Conservation (phyloP, 805 yeast genomes). For the Saccharomycopsis oosterbeekiorum region DNA sequence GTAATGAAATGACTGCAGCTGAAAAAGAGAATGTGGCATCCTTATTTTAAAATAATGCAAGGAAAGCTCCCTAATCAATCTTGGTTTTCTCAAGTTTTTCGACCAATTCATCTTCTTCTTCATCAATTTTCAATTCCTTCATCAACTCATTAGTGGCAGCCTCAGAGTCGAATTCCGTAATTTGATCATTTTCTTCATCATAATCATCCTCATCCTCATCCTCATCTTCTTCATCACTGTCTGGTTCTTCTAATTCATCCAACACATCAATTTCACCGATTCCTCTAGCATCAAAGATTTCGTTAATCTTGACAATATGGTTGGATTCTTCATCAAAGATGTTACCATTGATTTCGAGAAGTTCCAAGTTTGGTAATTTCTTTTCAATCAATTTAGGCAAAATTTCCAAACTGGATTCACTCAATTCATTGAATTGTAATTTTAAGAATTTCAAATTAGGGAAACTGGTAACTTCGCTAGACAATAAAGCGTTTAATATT, state of each 20-base stretch:
- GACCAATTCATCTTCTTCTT: slow-evolving; percentile 41
- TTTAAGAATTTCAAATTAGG: slow-evolving; percentile 45
- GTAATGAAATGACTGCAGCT: too few species aligned
- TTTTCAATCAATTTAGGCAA: slow-evolving; percentile 44
- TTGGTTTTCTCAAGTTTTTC: slow-evolving; percentile 47
- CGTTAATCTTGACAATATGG: slow-evolving; percentile 48
- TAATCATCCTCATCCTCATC: slow-evolving; percentile 31
- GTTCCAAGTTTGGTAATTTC: slow-evolving; percentile 49
- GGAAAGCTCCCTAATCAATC: slow-evolving; percentile 22
- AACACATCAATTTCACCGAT: slow-evolving; percentile 82
- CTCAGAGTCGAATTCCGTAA: slow-evolving; percentile 41
- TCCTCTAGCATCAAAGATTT: slow-evolving; percentile 61
- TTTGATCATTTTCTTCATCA: slow-evolving; percentile 29
- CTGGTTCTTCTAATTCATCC: slow-evolving; percentile 86
- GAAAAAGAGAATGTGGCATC: too few species aligned
- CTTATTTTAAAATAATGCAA: neutral
- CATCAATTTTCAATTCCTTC: slow-evolving; percentile 32
- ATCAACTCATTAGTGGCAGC: slow-evolving; percentile 32
- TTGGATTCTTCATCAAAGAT: slow-evolving; percentile 83
- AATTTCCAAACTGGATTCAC: slow-evolving; percentile 49
- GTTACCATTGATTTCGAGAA: slow-evolving; percentile 87
- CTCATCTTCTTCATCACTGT: slow-evolving; percentile 48
- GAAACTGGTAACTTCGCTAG: slow-evolving; percentile 28
- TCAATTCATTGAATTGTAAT: slow-evolving; percentile 85
- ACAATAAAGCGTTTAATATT: slow-evolving; percentile 40